Evolutionary conservation across 2,329 filamentous ascomycete species (phyloP).

Genomic region (Thielaviopsis euricoi): DNA sequence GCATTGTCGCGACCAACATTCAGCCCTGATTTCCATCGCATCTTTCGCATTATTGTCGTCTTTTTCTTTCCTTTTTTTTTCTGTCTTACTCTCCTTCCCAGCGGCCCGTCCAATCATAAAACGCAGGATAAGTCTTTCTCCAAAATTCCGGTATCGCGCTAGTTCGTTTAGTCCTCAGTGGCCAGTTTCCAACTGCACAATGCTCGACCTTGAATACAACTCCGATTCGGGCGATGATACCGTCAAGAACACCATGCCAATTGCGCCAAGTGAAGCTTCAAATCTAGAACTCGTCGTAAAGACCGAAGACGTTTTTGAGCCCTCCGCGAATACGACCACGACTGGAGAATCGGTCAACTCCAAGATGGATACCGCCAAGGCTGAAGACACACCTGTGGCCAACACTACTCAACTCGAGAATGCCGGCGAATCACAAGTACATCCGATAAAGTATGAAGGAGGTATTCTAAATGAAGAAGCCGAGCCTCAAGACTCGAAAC

Average conservation of each 20-base stretch:
- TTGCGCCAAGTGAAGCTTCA: neutral
- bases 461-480: no score
- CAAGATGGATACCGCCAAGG: no score
- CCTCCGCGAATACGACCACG: neutral
- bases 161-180: no score
- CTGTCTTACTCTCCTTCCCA: neutral
- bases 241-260: neutral
- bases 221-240: conserved; percentile 4
- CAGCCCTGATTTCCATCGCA: neutral
- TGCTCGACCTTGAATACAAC: conserved; percentile 5
- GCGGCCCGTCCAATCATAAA: no score
- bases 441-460: no score
- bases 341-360: no score
- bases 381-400: no score
- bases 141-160: no score
- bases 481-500: neutral
- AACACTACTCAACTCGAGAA: no score
- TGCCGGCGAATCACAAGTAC: no score
- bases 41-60: neutral
- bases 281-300: neutral
- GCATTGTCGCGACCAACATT: no score
- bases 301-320: neutral
- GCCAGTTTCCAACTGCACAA: neutral
- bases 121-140: no score
- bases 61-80: neutral